A percentile compares a stretch with the other conserved stretches of the same genome.
Conservation (phyloP, 2,329 filamentous ascomycete species). For the Aspergillus amoenus region DNA sequence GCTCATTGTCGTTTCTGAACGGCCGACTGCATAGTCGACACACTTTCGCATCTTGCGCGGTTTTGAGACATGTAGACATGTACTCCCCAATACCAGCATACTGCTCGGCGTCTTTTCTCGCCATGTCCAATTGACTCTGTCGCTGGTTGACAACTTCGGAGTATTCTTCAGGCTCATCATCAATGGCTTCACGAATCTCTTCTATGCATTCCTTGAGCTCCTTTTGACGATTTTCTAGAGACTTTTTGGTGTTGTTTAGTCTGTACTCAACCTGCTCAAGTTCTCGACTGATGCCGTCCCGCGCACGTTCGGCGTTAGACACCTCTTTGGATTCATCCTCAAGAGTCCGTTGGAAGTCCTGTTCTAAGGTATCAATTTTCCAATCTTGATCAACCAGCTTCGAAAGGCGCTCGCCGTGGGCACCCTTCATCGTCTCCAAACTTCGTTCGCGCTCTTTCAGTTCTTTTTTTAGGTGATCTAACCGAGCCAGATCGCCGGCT, state of each 20-base stretch:
- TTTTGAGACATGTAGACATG: constrained; percentile 66
- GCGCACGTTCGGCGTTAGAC: constrained; percentile 64
- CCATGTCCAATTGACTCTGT: constrained; percentile 52
- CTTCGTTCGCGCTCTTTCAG: constrained; percentile 70
- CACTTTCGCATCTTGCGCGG: constrained; percentile 65
- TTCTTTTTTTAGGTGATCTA: constrained; percentile 82
- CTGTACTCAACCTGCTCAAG: constrained; percentile 75
- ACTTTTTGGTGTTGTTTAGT: constrained; percentile 65
- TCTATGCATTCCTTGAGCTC: constrained; percentile 64
- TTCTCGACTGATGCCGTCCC: constrained; percentile 70
- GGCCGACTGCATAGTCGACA: constrained; percentile 74
- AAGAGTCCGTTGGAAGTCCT: constrained; percentile 65
- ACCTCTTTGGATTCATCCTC: constrained; percentile 59
- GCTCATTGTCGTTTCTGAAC: constrained; percentile 62
- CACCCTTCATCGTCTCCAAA: constrained; percentile 72
- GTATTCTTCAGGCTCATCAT: constrained; percentile 52
- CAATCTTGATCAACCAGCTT: constrained; percentile 65
- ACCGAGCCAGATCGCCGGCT: constrained; percentile 77
- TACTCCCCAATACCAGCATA: constrained; percentile 69
- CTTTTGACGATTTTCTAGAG: constrained; percentile 61
- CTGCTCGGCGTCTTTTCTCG: constrained; percentile 65
- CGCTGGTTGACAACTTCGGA: constrained; percentile 53
- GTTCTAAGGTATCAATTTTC: constrained; percentile 68
- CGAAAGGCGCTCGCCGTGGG: constrained; percentile 70
- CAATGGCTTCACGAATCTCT: constrained; percentile 60